Evolutionary conservation across 495 filamentous ascomycete genomes (phyloP).

Genomic region (Cryomyces antarcticus): DNA sequence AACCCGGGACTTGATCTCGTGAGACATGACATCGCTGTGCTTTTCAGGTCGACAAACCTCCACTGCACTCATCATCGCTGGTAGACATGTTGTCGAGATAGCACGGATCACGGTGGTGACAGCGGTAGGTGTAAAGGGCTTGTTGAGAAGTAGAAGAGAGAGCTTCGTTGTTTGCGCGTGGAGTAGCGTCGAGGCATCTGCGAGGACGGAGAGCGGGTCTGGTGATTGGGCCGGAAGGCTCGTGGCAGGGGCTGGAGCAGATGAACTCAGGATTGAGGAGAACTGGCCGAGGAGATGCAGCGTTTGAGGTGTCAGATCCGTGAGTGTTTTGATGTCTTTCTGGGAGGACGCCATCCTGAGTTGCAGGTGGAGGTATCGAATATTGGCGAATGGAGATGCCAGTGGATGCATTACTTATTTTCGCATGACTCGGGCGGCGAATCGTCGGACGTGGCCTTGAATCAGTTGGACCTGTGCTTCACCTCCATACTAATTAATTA

Average conservation of each 20-base stretch:
- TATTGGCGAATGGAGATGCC: too few species aligned
- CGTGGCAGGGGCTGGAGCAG: conserved; percentile 4
- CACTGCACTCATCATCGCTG: conserved; percentile 46
- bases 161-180: conserved; percentile 71
- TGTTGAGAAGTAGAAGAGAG: conserved; percentile 62
- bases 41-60: conserved; percentile 28
- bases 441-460: too few species aligned
- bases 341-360: neutral
- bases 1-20: conserved; percentile 15
- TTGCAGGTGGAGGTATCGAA: too few species aligned
- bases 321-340: conserved; percentile 10
- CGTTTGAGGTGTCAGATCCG: conserved; percentile 8
- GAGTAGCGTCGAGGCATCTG: conserved; percentile 43
- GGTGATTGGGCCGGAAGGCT: conserved; percentile 14
- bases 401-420: too few species aligned
- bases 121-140: conserved; percentile 64
- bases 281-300: conserved; percentile 18
- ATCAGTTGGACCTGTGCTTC: too few species aligned
- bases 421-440: too few species aligned
- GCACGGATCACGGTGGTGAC: conserved; percentile 44
- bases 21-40: conserved; percentile 3
- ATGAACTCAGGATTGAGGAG: conserved; percentile 13
- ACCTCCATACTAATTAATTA: too few species aligned
- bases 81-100: conserved; percentile 42
- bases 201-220: conserved; percentile 40